Percentiles rank a stretch among this genome's conserved stretches.
phyloP scores from a whole-genome alignment of 768 basidiomycete genomes.

The Termitomyces sp. region DNA sequence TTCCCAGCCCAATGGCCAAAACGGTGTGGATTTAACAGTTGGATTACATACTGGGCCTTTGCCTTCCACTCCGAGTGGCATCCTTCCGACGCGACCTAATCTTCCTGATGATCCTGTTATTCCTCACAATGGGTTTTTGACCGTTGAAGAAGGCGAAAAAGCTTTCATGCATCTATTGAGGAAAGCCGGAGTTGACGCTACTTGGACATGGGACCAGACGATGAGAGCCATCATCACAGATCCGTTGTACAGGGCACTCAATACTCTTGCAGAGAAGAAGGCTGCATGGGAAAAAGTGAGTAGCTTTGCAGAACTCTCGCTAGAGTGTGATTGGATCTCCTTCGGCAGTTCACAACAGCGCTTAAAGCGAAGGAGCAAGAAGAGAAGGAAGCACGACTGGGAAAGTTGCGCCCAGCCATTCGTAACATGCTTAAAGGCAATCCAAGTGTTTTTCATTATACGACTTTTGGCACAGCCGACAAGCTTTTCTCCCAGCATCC shows the following conservation, averaged over 20 bases:
- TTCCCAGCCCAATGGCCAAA: constrained; percentile 43
- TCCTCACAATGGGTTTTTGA: constrained; percentile 85
- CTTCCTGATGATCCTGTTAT: constrained; percentile 85
- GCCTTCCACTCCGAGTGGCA: constrained; percentile 54
- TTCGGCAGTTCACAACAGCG: constrained; percentile 64
- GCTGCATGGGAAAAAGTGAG: constrained; percentile 87
- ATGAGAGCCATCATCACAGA: constrained; percentile 99
- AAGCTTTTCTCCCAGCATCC: constrained; percentile 81
- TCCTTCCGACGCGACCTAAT: constrained; percentile 70
- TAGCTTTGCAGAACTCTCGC: background rate
- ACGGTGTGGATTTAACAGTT: constrained; percentile 43
- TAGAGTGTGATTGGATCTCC: constrained; percentile 3
- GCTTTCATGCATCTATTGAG: constrained; percentile 89
- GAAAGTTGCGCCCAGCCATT: constrained; percentile 82
- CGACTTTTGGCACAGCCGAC: constrained; percentile 87
- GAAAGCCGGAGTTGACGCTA: constrained; percentile 85
- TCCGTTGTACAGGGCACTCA: constrained; percentile 92
- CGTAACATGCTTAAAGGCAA: constrained; percentile 84
- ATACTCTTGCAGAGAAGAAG: constrained; percentile 93
- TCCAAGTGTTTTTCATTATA: constrained; percentile 86
- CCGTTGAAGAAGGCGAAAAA: constrained; percentile 86
- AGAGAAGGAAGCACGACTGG: constrained; percentile 76
- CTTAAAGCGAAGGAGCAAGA: constrained; percentile 80
- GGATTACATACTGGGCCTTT: constrained; percentile 48
- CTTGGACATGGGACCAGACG: constrained; percentile 97